Percentiles rank a stretch among this genome's conserved stretches.
phyloP scores from a whole-genome alignment of 306 rosid genomes.

The Hylodesmum podocarpum region DNA sequence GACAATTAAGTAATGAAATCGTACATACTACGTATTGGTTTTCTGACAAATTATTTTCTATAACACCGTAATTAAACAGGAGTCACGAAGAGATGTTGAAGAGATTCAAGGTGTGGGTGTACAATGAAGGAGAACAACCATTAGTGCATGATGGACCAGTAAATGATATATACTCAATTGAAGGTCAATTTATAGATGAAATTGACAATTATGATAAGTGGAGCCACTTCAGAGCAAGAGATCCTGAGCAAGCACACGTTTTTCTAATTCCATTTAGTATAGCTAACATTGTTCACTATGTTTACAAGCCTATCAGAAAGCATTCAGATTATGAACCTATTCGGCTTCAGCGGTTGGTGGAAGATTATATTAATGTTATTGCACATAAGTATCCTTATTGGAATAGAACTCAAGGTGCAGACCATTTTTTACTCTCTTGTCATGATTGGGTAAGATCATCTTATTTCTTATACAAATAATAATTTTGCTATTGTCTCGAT shows the following conservation, averaged over 20 bases:
- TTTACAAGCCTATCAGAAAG: conserved; percentile 28
- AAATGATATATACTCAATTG: conserved; percentile 55
- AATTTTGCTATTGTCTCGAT: no score
- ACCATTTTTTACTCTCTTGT: conserved; percentile 54
- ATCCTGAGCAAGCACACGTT: conserved; percentile 47
- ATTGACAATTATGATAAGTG: conserved; percentile 29
- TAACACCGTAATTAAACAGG: conserved; percentile 22
- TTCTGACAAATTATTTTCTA: neutral
- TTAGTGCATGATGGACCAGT: conserved; percentile 52
- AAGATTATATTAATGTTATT: conserved; percentile 32
- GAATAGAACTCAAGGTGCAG: conserved; percentile 58
- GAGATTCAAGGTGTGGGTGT: conserved; percentile 56
- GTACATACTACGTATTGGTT: neutral
- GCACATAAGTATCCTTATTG: conserved; percentile 39
- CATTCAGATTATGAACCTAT: conserved; percentile 41
- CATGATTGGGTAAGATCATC: conserved; percentile 53
- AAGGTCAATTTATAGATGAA: conserved; percentile 63
- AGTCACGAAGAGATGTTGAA: conserved; percentile 58
- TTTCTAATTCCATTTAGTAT: conserved; percentile 57
- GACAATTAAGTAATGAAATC: neutral
- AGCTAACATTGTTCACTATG: conserved; percentile 34
- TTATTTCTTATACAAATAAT: no score
- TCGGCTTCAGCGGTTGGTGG: conserved; percentile 36
- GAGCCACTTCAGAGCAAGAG: conserved; percentile 39
- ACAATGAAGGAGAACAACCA: conserved; percentile 57